phyloP scores from a whole-genome alignment of 106 monocot species.

The Cymbidium sinense region DNA sequence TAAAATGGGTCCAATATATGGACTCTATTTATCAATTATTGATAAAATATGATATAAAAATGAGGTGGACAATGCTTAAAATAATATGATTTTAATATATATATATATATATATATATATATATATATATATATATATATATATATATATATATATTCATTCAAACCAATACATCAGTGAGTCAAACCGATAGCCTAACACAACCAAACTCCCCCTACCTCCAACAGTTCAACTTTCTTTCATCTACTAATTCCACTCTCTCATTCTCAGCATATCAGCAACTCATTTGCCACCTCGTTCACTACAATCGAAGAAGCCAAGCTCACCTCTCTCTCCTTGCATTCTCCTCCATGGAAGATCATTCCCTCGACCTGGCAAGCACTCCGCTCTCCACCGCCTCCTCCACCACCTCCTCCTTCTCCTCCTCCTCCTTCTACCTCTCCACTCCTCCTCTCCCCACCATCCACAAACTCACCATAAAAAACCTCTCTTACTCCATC shows the following conservation, averaged over 20 bases:
- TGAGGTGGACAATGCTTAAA: too few relatives aligned
- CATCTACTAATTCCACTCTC: background rate
- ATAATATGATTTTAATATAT: too few relatives aligned
- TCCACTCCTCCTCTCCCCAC: background rate
- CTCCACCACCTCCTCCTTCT: background rate
- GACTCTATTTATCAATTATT: too few relatives aligned
- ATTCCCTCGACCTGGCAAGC: background rate
- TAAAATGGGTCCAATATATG: too few relatives aligned
- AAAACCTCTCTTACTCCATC: background rate
- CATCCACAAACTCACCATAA: background rate
- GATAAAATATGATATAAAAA: too few relatives aligned
- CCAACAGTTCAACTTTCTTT: background rate
- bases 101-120: too few relatives aligned
- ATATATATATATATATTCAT: too few relatives aligned
- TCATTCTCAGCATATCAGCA: too few relatives aligned
- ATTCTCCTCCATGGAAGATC: constrained; percentile 2
- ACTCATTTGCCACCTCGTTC: too few relatives aligned
- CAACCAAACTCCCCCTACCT: constrained; percentile 4
- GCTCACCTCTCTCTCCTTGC: background rate
- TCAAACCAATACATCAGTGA: background rate
- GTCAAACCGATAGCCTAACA: constrained; percentile 1
- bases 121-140: too few relatives aligned
- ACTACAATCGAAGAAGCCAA: background rate
- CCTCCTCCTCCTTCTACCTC: background rate
- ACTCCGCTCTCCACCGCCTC: background rate